A percentile compares a stretch with the other conserved stretches of the same genome.
phyloP scores from a whole-genome alignment of 768 basidiomycete species.

The Lepiota subincarnata region DNA sequence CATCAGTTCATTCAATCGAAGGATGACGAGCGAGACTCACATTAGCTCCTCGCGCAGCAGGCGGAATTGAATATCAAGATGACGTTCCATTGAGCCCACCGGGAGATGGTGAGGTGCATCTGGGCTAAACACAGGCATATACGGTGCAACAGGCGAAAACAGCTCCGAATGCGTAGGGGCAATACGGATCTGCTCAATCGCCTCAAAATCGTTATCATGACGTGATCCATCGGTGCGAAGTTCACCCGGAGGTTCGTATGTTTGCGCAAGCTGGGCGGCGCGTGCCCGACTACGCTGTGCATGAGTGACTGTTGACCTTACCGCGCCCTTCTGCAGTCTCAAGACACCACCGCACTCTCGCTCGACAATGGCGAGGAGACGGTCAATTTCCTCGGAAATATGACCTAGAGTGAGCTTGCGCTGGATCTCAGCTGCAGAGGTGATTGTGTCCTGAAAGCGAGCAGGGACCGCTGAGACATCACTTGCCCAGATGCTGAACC shows the following conservation, averaged over 20 bases:
- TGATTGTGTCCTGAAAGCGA: constrained; percentile 43
- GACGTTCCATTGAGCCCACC: constrained; percentile 54
- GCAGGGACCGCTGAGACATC: constrained; percentile 35
- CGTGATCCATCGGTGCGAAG: constrained; percentile 47
- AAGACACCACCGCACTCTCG: constrained; percentile 42
- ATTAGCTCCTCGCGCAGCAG: constrained; percentile 70
- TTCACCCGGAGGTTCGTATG: constrained; percentile 54
- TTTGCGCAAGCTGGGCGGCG: constrained; percentile 24
- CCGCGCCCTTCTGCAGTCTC: constrained; percentile 12
- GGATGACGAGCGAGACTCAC: constrained; percentile 29
- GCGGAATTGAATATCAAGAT: constrained; percentile 73
- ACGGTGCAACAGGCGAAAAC: constrained; percentile 42
- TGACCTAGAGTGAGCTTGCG: constrained; percentile 33
- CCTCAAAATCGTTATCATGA: constrained; percentile 63
- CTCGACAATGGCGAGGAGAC: constrained; percentile 42
- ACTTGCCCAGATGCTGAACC: constrained; percentile 45
- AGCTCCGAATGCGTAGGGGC: constrained; percentile 71
- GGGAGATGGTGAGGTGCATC: constrained; percentile 62
- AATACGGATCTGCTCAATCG: constrained; percentile 58
- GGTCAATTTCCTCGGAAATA: constrained; percentile 29
- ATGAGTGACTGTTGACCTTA: neutral
- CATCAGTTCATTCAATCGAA: neutral
- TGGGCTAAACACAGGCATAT: constrained; percentile 56
- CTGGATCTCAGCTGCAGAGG: constrained; percentile 20
- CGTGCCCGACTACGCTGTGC: constrained; percentile 33